These are phyloP conservation scores for Aspergillus fijiensis DNA, from an alignment of 2,329 filamentous ascomycete species.

Conservation along the genomic window DNA sequence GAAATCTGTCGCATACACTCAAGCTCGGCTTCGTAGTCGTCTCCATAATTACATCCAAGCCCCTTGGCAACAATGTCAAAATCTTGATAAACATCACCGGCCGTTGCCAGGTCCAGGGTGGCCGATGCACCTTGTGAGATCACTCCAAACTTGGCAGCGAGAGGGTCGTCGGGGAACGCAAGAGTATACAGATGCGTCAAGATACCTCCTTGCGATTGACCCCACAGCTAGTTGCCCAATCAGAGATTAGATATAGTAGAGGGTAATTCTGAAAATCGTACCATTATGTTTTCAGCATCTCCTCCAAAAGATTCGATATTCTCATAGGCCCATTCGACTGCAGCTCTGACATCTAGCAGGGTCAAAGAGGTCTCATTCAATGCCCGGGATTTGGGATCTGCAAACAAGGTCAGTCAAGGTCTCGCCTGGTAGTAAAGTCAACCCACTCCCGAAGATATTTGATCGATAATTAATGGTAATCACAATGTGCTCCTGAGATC, in stretches of 20 bases:
- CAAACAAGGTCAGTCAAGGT: background rate
- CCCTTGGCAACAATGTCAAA: constrained; percentile 32
- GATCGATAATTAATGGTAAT: constrained; percentile 37
- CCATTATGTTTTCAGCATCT: constrained; percentile 27
- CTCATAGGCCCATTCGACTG: constrained; percentile 33
- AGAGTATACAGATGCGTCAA: constrained; percentile 25
- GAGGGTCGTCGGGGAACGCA: constrained; percentile 23
- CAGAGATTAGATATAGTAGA: background rate
- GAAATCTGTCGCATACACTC: constrained; percentile 31
- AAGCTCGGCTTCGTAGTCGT: constrained; percentile 25
- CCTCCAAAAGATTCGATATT: constrained; percentile 39
- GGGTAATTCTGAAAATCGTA: background rate
- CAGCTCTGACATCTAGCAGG: constrained; percentile 21
- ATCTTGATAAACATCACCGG: constrained; percentile 18
- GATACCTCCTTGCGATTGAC: constrained; percentile 26
- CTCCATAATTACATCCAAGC: constrained; percentile 26
- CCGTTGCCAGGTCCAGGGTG: constrained; percentile 6
- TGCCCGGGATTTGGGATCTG: constrained; percentile 16
- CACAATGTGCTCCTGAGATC: constrained; percentile 43
- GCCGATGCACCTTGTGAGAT: constrained; percentile 24
- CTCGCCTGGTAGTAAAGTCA: no score
- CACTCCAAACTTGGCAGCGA: constrained; percentile 13
- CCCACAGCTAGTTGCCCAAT: constrained; percentile 15
- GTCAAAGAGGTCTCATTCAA: constrained; percentile 2
- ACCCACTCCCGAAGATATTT: constrained; percentile 25